Conservation (phyloP, 2,329 filamentous ascomycete species). For the Alternaria angustiovoidea region DNA sequence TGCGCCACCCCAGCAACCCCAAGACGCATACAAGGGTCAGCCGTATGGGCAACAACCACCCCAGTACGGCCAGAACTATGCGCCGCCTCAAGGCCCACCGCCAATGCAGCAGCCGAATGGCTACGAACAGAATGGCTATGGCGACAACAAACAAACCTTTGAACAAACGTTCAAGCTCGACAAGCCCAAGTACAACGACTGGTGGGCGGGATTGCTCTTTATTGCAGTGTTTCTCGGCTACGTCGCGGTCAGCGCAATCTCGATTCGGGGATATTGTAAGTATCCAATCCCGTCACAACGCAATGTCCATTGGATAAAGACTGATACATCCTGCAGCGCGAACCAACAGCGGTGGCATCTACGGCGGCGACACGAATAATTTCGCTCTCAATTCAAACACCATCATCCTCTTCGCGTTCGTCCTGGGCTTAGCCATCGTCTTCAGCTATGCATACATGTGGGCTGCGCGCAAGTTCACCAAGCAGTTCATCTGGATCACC, state of each 20-base stretch:
- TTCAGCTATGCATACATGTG: conserved; percentile 81
- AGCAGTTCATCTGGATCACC: conserved; percentile 91
- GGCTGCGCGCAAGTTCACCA: conserved; percentile 78
- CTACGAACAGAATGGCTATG: conserved; percentile 39
- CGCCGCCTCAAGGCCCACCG: conserved; percentile 36
- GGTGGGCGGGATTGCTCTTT: conserved; percentile 86
- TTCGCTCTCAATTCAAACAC: conserved; percentile 83
- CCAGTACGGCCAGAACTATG: conserved; percentile 44
- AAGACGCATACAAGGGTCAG: conserved; percentile 32
- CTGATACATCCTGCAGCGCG: conserved; percentile 49
- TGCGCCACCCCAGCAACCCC: conserved; percentile 30
- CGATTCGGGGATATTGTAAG: conserved; percentile 74
- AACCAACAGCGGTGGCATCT: conserved; percentile 76
- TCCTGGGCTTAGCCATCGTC: conserved; percentile 75
- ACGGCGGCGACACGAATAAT: conserved; percentile 66
- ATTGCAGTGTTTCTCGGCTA: conserved; percentile 76
- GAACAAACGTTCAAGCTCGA: conserved; percentile 84
- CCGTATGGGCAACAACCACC: conserved; percentile 38
- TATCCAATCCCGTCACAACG: not conserved
- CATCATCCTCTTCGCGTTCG: conserved; percentile 82
- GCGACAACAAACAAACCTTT: conserved; percentile 65
- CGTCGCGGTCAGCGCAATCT: conserved; percentile 76
- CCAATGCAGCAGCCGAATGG: conserved; percentile 31
- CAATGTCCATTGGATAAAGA: not conserved
- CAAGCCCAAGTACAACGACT: conserved; percentile 86